Base-by-base conservation (phyloP, 2,329 filamentous ascomycete genomes). In the Xylariaceae sp. region DNA sequence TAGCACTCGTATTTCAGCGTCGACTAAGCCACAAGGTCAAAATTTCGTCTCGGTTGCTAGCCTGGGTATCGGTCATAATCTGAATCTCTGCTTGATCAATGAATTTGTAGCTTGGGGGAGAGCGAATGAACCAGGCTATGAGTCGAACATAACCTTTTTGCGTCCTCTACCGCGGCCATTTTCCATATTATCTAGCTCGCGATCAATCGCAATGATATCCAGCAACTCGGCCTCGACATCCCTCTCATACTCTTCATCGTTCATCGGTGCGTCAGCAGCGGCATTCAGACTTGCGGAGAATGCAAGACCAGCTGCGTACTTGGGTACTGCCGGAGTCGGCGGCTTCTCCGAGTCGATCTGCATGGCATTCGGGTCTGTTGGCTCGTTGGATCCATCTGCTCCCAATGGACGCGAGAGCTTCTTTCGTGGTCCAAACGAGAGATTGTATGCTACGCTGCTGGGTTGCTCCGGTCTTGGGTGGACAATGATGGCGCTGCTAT, bases 181-280 rank as follows among this genome's bases (percentile, higher is more conserved):
- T 57, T 84, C 80, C 80, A 88, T 76, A 53, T 74, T 76, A 52
- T 83, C 78, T 55, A 88, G 71, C 53, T 80, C 81, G 60, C 82
- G 79, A 65, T 88, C 85, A 67, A 88, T 85, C 65, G 84, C 83
- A 78, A 86, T 82, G 50, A 88, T 84, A 68, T 86, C 84, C 65
- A 88, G 75, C 76, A 86, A 81, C 71, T 86, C 83, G 35, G 78
- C 76, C 67, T 86, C 83, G 10, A 85, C 76, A 58, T 85, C 78
- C 37, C 83, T 74, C 30, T 75, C 74, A 18, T 72, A 69, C 13
- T 75, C 77, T n/a, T 75, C 73, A 35, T 78, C 74, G 54, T 64
- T 60, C 39, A 79, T 77, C 18, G 74, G 74, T 5, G 74, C 71
- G 58, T 85, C 82, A 2, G 83, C 83, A 1, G 83, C 83, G 1